Conservation (phyloP, 108 stramenopile genomes). For the Fragilariopsis cylindrus region DNA sequence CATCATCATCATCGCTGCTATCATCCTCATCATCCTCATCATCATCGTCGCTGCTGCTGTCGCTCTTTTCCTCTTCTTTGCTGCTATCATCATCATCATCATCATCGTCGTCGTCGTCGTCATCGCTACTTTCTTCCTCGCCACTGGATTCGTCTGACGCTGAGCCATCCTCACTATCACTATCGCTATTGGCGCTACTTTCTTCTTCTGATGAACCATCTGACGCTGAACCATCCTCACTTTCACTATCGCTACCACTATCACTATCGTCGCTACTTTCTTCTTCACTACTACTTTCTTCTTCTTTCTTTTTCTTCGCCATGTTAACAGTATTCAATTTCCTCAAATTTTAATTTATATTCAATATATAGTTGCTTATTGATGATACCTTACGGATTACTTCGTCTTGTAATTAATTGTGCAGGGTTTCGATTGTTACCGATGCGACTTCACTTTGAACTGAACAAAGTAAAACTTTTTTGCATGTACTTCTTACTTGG, state of each 20-base stretch:
- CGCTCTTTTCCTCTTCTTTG: slow-evolving; percentile 1
- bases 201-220: background rate
- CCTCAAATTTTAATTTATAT: background rate
- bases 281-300: background rate
- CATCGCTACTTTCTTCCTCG: slow-evolving; percentile 1
- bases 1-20: background rate
- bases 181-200: background rate
- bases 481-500: no score
- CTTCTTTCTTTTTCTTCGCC: no score
- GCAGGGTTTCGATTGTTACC: no score
- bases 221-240: no score
- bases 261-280: background rate
- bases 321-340: background rate
- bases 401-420: background rate
- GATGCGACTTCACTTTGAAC: no score
- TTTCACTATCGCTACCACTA: background rate
- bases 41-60: background rate
- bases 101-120: background rate
- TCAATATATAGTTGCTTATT: background rate
- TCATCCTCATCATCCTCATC: background rate
- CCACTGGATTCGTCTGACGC: background rate
- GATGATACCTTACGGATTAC: background rate
- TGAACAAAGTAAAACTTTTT: no score
- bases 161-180: background rate
- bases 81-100: background rate